A percentile compares a stretch with the other conserved stretches of the same genome.
Evolutionary conservation across 805 yeast genomes (phyloP).

Genomic region (Priceomyces medius): DNA sequence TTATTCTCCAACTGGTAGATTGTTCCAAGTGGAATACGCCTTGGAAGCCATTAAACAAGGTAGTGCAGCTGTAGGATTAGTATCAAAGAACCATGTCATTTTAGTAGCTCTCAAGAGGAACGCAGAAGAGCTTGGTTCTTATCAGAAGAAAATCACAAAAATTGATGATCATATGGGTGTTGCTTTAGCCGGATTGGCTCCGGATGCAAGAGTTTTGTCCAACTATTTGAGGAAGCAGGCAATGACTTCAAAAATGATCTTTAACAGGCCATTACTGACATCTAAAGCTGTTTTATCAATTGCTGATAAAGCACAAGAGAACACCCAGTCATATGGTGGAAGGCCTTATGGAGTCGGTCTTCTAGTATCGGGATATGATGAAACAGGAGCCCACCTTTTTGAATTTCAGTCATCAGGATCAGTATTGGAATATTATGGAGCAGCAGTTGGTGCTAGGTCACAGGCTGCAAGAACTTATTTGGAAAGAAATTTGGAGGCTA

Average conservation of each 20-base stretch:
- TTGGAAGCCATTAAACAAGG: slow-evolving; percentile 97
- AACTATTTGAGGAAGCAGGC: slow-evolving; percentile 90
- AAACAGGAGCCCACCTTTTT: slow-evolving; percentile 87
- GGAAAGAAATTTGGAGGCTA: slow-evolving; percentile 78
- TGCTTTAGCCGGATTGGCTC: slow-evolving; percentile 96
- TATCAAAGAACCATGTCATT: slow-evolving; percentile 83
- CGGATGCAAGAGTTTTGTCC: slow-evolving; percentile 93
- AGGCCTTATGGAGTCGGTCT: slow-evolving; percentile 99
- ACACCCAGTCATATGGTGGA: slow-evolving; percentile 93
- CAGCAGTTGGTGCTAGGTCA: slow-evolving; percentile 97
- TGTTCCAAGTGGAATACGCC: slow-evolving; percentile 87
- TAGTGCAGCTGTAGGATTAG: slow-evolving; percentile 92
- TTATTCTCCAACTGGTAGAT: slow-evolving; percentile 91
- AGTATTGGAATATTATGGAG: slow-evolving; percentile 84
- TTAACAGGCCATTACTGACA: slow-evolving; percentile 79
- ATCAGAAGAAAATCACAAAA: slow-evolving; percentile 89
- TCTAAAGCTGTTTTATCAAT: slow-evolving; percentile 79
- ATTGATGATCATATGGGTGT: slow-evolving; percentile 93
- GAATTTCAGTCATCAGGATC: slow-evolving; percentile 97
- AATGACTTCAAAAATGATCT: slow-evolving; percentile 80
- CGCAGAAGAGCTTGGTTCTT: slow-evolving; percentile 96
- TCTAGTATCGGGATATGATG: slow-evolving; percentile 86
- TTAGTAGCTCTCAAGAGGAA: slow-evolving; percentile 91
- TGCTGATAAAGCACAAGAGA: slow-evolving; percentile 95
- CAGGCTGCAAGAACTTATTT: slow-evolving; percentile 97